Evolutionary conservation across 208 protist genomes (phyloP).

Genomic region (Leishmania braziliensis): DNA sequence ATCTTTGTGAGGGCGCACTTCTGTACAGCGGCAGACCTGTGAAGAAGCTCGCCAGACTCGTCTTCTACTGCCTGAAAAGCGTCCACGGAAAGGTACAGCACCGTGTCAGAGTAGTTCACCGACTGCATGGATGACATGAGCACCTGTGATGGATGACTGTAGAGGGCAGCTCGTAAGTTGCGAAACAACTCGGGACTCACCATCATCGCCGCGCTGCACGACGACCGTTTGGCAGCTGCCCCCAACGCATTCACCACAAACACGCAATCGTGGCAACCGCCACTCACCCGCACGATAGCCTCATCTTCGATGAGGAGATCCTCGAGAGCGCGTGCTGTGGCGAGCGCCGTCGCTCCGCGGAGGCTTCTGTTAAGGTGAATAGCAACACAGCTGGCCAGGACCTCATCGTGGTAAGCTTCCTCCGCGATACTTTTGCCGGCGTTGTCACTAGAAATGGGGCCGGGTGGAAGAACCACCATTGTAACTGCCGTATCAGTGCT

Average conservation of each 20-base stretch:
- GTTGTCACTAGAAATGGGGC: neutral
- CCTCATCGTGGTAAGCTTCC: neutral
- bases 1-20: constrained; percentile 18
- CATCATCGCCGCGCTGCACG: constrained; percentile 9
- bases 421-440: neutral
- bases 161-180: constrained; percentile 57
- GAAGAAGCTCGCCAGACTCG: constrained; percentile 21
- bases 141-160: constrained; percentile 15
- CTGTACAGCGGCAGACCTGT: neutral
- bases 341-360: constrained; percentile 30
- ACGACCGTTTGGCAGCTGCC: neutral
- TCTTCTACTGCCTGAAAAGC: constrained; percentile 33
- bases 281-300: constrained; percentile 37
- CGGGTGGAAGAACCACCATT: constrained; percentile 67
- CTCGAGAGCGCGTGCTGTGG: constrained; percentile 21
- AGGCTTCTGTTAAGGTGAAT: constrained; percentile 51
- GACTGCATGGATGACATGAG: neutral
- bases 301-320: constrained; percentile 38
- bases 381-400: constrained; percentile 6
- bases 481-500: constrained; percentile 39
- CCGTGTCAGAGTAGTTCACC: constrained; percentile 21
- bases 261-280: constrained; percentile 36
- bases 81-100: constrained; percentile 30
- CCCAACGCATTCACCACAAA: constrained; percentile 31
- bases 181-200: constrained; percentile 58